Evolutionary conservation across 768 basidiomycete genomes (phyloP), one percentile per base, ranked within the genome.

Genomic region (Rhodotorula graminis): DNA sequence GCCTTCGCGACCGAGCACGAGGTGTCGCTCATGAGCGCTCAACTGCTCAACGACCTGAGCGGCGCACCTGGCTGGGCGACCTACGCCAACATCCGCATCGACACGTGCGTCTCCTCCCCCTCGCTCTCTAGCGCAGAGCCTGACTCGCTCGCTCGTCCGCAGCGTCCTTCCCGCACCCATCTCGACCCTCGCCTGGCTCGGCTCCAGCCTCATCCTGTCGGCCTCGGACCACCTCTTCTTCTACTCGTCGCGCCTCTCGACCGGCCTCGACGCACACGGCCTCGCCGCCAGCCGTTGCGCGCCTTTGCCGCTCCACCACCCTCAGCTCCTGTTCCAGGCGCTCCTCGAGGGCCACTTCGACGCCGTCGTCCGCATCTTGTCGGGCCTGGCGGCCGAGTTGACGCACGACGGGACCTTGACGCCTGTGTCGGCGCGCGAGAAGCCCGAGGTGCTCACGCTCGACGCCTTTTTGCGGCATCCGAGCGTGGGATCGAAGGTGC

Each of bases 231-330:
- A 93, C 76, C 86, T 95, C 85, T 87, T 87, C 73, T 84, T 95
- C 56, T 93, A 87, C 80, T 67, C 74, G 12, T 49, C 68, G n/a
- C 21, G 47, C 15, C 67, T 75, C 62, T 70, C 77, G 10, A 76
- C 78, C 9, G 77, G 80, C 15, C 83, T 84, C 75, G 87, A 87
- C 74, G 83, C 95, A 1, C 91, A 95, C 69, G 90, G 92, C 77
- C 85, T 90, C 77, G 91, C 93, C 49, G 91, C 90, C 11, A 82
- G 88, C 68, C 85, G 87, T 61, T 93, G 94, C 79, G 92, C 92
- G 0, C 93, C 95, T 8, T 82, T 97, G 49, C 86, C 88, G 27
- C 91, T 96, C 80, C 93, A 91, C 80, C 92, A 97, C 81, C 94
- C 95, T 8, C 92, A 94, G 78, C 89, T 95, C 85, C 80, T 98